A percentile compares a stretch with the other conserved stretches of the same genome.
These are phyloP conservation scores for Andrographis paniculata DNA, from an alignment of 305 asterid genomes.

Conservation along the genomic window DNA sequence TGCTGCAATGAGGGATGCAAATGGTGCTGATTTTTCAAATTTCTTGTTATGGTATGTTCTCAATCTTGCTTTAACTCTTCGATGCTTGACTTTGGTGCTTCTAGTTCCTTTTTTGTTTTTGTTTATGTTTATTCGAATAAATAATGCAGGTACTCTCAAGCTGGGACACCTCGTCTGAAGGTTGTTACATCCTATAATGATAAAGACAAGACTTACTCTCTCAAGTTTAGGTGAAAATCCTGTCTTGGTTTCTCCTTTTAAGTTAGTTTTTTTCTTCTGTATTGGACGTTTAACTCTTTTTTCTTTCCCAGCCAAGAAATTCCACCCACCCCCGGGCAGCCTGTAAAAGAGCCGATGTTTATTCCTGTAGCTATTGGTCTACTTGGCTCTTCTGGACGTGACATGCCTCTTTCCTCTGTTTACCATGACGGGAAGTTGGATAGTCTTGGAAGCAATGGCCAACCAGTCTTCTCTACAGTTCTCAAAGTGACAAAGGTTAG, in stretches of 20 bases:
- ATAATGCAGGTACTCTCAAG: conserved; percentile 96
- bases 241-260: not conserved
- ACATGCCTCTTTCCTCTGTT: conserved; percentile 65
- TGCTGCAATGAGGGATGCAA: conserved; percentile 98
- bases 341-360: conserved; percentile 78
- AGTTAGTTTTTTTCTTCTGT: conserved; percentile 4
- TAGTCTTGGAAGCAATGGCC: conserved; percentile 30
- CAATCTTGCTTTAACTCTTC: too few species aligned
- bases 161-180: conserved; percentile 83
- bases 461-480: conserved; percentile 52
- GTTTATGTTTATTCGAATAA: conserved; percentile 14
- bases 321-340: conserved; percentile 88
- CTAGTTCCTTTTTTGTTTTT: conserved; percentile 5
- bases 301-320: conserved; percentile 71
- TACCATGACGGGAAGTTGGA: conserved; percentile 59
- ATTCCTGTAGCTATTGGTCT: conserved; percentile 88
- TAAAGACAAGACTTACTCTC: conserved; percentile 51
- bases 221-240: conserved; percentile 63
- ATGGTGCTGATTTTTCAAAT: conserved; percentile 70
- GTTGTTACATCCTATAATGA: conserved; percentile 53
- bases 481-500: conserved; percentile 77
- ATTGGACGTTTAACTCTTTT: conserved; percentile 11
- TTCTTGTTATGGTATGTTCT: conserved; percentile 66
- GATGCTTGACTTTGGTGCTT: too few species aligned
- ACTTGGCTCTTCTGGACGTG: conserved; percentile 70